Base-by-base conservation (phyloP, 192 early-diverging fungal species). In the Backusella tuberculispora region DNA sequence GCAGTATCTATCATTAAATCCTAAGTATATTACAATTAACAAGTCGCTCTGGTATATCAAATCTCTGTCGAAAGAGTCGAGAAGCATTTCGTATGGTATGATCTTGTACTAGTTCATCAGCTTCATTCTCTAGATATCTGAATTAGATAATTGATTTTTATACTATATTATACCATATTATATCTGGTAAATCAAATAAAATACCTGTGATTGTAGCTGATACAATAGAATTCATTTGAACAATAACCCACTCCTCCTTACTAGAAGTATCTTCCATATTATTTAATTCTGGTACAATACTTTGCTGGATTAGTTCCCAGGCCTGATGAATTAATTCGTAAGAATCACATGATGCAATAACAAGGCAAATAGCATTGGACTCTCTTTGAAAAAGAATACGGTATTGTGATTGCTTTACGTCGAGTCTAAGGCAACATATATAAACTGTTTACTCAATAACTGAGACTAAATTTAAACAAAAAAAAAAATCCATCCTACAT, bases 71-170 rank as follows among this genome's bases (percentile, higher is more conserved):
- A 84, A 97, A 99, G 6, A 93, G 88, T 15, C 95, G 88, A 0
- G 95, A 88, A 6, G 97, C 96, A 37, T 91, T 90, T 13, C 96
- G 85, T 80, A 96, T 94, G 76, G 95, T 94, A 63, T 94, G 92
- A 84, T 99, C 96, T 0, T 84, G 84, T 6, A 93, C 89, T 38
- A 90, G 89, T 76, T 97, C 96, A 81, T 93, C 92, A n/a, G 88
- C 85, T 72, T 88, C 93, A 41, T 85, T 88, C 64, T 93, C 92
- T 93, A 82, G 15, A n/a, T 44, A 60, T 48, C n/a, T 66, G n/a
- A 29, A 14, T 41, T 38, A 46, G 21, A 38, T 5, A 14, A 46
- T 19, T 6, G 37, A 44, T 44, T 34, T 2, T 34, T 34, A 34
- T 2, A 34, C 29, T 34, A 1, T 2, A 34, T 2, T 34, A 34